These are phyloP conservation scores for Hygrocybe coccinea DNA, from an alignment of 768 basidiomycete genomes.

Conservation along the genomic window DNA sequence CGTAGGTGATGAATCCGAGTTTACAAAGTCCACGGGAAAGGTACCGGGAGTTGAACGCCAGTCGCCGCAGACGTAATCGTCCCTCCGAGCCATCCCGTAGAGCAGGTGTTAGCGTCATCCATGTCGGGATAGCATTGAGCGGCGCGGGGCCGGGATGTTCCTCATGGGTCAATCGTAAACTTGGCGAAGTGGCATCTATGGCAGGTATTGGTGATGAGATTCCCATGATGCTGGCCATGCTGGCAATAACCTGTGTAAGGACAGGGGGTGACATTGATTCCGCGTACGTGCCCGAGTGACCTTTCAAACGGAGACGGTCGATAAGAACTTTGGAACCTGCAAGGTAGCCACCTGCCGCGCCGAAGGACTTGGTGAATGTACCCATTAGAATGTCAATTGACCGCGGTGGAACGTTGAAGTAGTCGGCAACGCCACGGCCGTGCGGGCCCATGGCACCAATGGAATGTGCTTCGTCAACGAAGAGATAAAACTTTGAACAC, in stretches of 20 bases:
- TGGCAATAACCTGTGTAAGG: constrained; percentile 82
- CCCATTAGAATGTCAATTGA: constrained; percentile 95
- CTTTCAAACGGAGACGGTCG: constrained; percentile 73
- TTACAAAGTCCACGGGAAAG: constrained; percentile 80
- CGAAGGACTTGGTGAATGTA: constrained; percentile 94
- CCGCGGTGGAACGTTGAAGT: constrained; percentile 79
- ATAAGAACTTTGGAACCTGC: constrained; percentile 78
- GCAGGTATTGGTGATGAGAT: constrained; percentile 34
- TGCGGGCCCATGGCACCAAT: constrained; percentile 92
- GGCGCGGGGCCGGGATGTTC: constrained; percentile 68
- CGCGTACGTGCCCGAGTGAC: constrained; percentile 79
- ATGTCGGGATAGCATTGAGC: constrained; percentile 58
- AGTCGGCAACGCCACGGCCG: constrained; percentile 93
- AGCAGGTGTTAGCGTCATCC: constrained; percentile 69
- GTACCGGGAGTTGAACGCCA: constrained; percentile 95
- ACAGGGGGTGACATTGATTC: constrained; percentile 91
- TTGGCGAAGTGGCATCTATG: neutral
- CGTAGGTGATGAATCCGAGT: constrained; percentile 96
- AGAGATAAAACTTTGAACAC: constrained; percentile 80
- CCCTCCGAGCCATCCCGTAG: constrained; percentile 86
- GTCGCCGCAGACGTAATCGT: constrained; percentile 68
- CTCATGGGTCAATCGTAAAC: constrained; percentile 32
- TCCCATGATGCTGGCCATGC: constrained; percentile 98
- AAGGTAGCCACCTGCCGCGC: constrained; percentile 92
- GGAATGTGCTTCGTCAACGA: constrained; percentile 96